Conservation (phyloP, 2,329 filamentous ascomycete genomes). For the Alternaria ethzedia region DNA sequence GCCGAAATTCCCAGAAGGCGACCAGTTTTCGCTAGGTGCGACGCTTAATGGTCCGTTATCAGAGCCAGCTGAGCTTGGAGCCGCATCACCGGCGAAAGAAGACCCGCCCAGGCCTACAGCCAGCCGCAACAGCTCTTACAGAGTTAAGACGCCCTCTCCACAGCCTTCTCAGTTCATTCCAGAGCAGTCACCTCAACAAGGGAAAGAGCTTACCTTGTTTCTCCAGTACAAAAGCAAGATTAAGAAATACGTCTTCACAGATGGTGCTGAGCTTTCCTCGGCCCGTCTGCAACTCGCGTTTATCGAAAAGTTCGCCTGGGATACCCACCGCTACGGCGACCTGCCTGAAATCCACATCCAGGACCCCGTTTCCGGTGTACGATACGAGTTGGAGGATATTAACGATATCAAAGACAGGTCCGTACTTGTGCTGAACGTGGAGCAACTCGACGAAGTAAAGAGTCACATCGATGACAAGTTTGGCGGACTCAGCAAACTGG, state of each 20-base stretch:
- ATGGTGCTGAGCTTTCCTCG: conserved; percentile 85
- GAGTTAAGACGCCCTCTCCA: conserved; percentile 49
- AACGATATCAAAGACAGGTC: conserved; percentile 92
- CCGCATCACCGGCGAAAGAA: conserved; percentile 34
- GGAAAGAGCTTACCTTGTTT: conserved; percentile 91
- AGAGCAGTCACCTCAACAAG: conserved; percentile 70
- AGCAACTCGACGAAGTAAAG: conserved; percentile 94
- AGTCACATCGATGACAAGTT: conserved; percentile 93
- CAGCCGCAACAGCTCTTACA: conserved; percentile 38
- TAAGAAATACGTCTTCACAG: conserved; percentile 90
- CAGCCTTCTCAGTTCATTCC: conserved; percentile 54
- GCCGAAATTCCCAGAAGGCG: conserved; percentile 44
- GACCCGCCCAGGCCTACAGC: conserved; percentile 28
- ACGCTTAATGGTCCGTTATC: conserved; percentile 46
- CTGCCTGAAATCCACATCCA: conserved; percentile 98
- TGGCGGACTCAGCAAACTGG: conserved; percentile 75
- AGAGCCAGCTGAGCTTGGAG: conserved; percentile 38
- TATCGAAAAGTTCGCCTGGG: conserved; percentile 99
- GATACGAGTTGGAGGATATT: conserved; percentile 93
- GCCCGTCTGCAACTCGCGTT: conserved; percentile 92
- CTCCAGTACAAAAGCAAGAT: conserved; percentile 96
- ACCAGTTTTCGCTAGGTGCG: conserved; percentile 39
- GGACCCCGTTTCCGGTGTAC: conserved; percentile 92
- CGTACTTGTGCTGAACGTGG: conserved; percentile 92
- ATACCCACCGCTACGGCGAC: conserved; percentile 94